Evolutionary conservation across 2,329 filamentous ascomycete genomes (phyloP).

Genomic region (Proliferodiscus dingleyae): DNA sequence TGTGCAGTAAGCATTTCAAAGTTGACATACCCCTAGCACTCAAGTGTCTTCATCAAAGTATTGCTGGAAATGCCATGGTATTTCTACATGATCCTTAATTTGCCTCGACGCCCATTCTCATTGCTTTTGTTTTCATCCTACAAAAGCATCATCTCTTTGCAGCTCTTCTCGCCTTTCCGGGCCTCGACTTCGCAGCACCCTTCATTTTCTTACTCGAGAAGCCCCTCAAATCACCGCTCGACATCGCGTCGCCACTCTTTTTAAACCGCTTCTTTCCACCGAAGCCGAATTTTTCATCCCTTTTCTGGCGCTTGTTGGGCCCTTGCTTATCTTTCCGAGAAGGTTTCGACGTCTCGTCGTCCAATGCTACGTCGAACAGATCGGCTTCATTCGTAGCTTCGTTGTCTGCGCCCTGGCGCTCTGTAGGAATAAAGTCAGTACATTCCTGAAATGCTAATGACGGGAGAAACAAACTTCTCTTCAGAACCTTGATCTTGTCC

Average conservation of each 20-base stretch:
- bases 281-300: conserved; percentile 90
- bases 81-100: no score
- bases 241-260: conserved; percentile 87
- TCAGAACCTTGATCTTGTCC: conserved; percentile 91
- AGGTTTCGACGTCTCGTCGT: conserved; percentile 43
- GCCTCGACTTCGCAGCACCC: conserved; percentile 42
- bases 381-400: conserved; percentile 67
- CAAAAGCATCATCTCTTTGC: conserved; percentile 28
- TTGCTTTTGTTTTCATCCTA: no score
- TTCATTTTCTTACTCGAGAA: conserved; percentile 90
- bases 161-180: conserved; percentile 41
- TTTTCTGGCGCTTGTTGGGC: conserved; percentile 82
- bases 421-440: conserved; percentile 44
- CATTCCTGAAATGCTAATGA: conserved; percentile 19
- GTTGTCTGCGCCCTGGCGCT: conserved; percentile 70
- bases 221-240: conserved; percentile 71
- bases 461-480: conserved; percentile 70
- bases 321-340: conserved; percentile 37
- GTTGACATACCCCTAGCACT: no score
- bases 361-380: conserved; percentile 86
- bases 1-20: no score
- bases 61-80: no score
- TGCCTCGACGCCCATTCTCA: no score
- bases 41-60: no score
- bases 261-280: conserved; percentile 89